phyloP scores from a whole-genome alignment of 2,329 filamentous ascomycete species.

The Tolypocladium tropicale region DNA sequence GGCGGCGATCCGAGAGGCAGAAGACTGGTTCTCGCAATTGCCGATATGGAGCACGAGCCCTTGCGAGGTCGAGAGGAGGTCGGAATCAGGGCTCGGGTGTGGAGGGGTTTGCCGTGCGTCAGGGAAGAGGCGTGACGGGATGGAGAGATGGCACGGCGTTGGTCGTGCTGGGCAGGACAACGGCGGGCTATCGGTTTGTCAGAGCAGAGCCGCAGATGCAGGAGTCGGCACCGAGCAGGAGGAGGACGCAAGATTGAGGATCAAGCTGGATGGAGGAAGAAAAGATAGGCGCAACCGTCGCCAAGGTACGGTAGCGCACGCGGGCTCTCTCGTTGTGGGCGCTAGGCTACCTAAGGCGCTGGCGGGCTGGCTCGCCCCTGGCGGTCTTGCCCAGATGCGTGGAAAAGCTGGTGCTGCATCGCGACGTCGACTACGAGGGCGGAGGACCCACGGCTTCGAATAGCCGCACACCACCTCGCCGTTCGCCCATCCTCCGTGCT shows the following conservation, averaged over 20 bases:
- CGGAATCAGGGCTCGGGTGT: neutral
- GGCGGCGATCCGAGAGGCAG: neutral
- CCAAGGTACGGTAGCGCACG: neutral
- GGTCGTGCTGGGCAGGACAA: neutral
- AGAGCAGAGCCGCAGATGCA: neutral
- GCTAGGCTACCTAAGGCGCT: neutral
- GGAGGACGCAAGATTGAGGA: neutral
- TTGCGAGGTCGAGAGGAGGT: neutral
- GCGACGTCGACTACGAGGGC: neutral
- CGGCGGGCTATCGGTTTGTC: neutral
- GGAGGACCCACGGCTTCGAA: no score
- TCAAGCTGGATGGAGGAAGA: neutral
- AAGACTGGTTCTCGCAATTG: neutral
- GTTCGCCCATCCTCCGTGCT: neutral
- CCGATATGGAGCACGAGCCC: neutral
- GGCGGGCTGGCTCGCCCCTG: neutral
- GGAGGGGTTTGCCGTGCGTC: constrained; percentile 1
- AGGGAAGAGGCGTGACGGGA: neutral
- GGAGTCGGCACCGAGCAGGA: neutral
- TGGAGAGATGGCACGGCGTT: neutral
- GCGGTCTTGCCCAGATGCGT: neutral
- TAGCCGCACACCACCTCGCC: neutral
- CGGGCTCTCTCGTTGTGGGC: neutral
- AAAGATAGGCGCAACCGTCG: neutral
- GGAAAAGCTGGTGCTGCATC: neutral